Conservation (phyloP, 208 protist genomes). For the Herpetomonas samuelpessoai region DNA sequence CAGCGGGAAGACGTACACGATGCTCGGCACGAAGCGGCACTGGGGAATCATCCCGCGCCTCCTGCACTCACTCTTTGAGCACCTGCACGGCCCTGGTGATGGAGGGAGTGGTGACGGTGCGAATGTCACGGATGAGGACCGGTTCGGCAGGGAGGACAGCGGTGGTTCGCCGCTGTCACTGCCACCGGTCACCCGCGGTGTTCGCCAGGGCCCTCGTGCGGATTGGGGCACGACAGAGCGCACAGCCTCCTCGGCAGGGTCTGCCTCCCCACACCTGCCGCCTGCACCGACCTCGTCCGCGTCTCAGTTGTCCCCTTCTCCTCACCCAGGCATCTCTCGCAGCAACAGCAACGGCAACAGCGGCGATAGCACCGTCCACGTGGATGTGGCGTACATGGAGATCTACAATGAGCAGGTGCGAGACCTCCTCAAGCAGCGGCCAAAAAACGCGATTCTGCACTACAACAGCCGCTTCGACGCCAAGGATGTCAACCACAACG, state of each 20-base stretch:
- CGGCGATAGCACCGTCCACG: constrained; percentile 6
- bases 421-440: constrained; percentile 71
- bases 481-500: constrained; percentile 41
- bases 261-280: too few species aligned
- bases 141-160: neutral
- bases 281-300: too few species aligned
- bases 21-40: constrained; percentile 72
- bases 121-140: neutral
- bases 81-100: constrained; percentile 9
- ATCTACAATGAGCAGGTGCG: constrained; percentile 87
- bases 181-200: neutral
- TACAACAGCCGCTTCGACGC: constrained; percentile 61
- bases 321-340: too few species aligned
- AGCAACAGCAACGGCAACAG: neutral
- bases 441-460: constrained; percentile 46
- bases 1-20: constrained; percentile 94
- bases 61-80: constrained; percentile 54
- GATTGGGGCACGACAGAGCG: neutral
- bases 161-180: neutral
- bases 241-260: too few species aligned
- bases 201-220: neutral
- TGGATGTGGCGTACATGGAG: constrained; percentile 83
- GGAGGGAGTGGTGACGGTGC: neutral
- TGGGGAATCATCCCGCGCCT: constrained; percentile 76
- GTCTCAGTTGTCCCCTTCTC: too few species aligned